Conservation (phyloP, 345 rosid genomes). For the Toxicodendron radicans region DNA sequence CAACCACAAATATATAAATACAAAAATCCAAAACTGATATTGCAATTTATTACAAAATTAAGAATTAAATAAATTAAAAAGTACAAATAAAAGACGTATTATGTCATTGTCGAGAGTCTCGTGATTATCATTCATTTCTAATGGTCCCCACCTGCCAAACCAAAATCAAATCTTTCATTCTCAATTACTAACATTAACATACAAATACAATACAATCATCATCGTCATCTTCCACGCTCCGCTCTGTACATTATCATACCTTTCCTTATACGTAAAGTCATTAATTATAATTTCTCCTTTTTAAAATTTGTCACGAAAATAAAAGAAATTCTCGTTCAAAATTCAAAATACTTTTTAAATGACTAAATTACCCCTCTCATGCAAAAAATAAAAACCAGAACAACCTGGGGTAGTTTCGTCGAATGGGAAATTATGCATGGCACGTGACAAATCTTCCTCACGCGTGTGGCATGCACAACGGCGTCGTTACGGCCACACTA, state of each 20-base stretch:
- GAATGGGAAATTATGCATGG: neutral
- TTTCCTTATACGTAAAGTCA: conserved; percentile 16
- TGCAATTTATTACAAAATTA: neutral
- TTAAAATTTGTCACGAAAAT: neutral
- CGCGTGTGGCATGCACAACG: conserved; percentile 43
- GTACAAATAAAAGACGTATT: neutral
- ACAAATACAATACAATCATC: neutral
- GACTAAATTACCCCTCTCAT: conserved; percentile 12
- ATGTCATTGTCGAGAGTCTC: conserved; percentile 49
- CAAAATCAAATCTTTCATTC: neutral
- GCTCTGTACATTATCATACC: conserved; percentile 15
- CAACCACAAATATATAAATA: neutral
- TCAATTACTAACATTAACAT: neutral
- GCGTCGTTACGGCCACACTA: conserved; percentile 53
- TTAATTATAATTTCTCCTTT: neutral
- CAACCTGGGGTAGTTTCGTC: neutral
- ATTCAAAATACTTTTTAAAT: neutral
- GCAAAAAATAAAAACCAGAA: neutral
- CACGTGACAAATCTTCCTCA: conserved; percentile 2
- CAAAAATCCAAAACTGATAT: conserved; percentile 11
- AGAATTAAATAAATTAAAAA: neutral
- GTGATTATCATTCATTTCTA: conserved; percentile 38
- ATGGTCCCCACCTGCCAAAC: conserved; percentile 10
- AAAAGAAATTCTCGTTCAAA: neutral
- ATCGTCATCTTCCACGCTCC: conserved; percentile 22